Percentiles rank a stretch among this genome's conserved stretches.
Evolutionary conservation across 225 moss, liverwort and hornwort species (phyloP).

Genomic region (Pseudoscleropodium purum): DNA sequence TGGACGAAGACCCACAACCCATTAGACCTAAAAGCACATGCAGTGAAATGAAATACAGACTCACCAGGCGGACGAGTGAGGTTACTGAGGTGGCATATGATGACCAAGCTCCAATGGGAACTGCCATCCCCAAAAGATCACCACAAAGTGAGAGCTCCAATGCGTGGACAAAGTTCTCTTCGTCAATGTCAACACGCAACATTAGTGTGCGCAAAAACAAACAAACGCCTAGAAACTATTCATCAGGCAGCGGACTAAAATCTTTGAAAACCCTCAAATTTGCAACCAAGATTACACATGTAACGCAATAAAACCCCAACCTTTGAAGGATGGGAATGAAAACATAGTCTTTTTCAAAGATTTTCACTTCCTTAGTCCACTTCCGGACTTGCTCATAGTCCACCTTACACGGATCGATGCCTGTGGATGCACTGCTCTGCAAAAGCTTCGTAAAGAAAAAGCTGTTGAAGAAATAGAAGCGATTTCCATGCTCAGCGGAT

Average conservation of each 20-base stretch:
- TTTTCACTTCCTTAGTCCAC: not conserved
- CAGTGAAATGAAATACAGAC: not conserved
- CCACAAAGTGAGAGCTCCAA: not conserved
- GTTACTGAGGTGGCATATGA: not conserved
- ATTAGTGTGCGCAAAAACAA: fast-evolving
- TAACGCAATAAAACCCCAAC: not conserved
- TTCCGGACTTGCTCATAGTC: not conserved
- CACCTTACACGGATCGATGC: not conserved
- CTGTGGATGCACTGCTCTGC: not conserved
- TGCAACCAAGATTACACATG: too few species aligned
- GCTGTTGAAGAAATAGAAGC: not conserved
- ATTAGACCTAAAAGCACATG: not conserved
- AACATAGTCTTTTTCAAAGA: not conserved
- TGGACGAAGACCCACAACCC: not conserved
- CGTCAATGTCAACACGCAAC: not conserved
- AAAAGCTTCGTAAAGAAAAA: not conserved
- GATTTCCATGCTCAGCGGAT: not conserved
- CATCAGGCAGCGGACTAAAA: not conserved
- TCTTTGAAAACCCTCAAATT: not conserved
- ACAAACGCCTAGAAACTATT: not conserved
- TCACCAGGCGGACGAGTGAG: not conserved
- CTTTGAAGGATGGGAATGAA: not conserved
- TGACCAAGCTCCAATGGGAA: not conserved
- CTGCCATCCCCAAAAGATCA: not conserved
- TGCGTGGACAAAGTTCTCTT: not conserved